Base-by-base conservation (phyloP, 2,329 filamentous ascomycete genomes). In the Sclerotinia minor region DNA sequence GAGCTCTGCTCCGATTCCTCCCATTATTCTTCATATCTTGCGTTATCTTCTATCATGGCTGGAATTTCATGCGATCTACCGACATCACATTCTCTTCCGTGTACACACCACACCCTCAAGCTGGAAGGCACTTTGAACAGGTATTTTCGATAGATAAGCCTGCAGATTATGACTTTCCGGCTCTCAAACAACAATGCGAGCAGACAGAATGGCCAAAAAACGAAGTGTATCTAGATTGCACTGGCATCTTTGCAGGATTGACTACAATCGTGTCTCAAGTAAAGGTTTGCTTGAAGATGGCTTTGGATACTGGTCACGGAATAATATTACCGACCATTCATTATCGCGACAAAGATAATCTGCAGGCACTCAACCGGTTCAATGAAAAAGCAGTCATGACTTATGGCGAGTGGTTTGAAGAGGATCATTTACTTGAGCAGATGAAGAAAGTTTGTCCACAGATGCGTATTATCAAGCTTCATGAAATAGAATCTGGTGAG, bases 271-370 rank as follows among this genome's bases (percentile, higher is more conserved):
- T 79, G 64, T 78, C 76, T 8, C 76, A 78, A 69, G 68, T 79
- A 54, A 78, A 77, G 70, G 73, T 76, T 32, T 79, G 77, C 67
- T 68, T 78, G 44, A 78, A 79, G 69, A 78, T 78, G 76, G 77
- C 77, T 57, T 58, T 78, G 17, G 77, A 78, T 7, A 70, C 77
- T 3, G 77, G 77, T 21, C 72, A 73, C 2, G 71, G 73, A 59
- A 63, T 78, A 1, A 65, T 78, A 11, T 71, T 79, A 53, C 77
- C 77, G 7, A 64, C 70, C 38, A 79, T 79, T 73, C 77, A 76
- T 9, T 71, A 78, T 41, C 74, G 77, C 53, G 75, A 77, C 69
- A 75, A 74, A 2, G 67, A 67, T 3, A 65, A 78, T 65, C 69
- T 78, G 54, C 57, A 69, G 32, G 68, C 77, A 29, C 78, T 78